Evolutionary conservation across 2,329 filamentous ascomycete species (phyloP).

Genomic region (Ophiostoma sp.): DNA sequence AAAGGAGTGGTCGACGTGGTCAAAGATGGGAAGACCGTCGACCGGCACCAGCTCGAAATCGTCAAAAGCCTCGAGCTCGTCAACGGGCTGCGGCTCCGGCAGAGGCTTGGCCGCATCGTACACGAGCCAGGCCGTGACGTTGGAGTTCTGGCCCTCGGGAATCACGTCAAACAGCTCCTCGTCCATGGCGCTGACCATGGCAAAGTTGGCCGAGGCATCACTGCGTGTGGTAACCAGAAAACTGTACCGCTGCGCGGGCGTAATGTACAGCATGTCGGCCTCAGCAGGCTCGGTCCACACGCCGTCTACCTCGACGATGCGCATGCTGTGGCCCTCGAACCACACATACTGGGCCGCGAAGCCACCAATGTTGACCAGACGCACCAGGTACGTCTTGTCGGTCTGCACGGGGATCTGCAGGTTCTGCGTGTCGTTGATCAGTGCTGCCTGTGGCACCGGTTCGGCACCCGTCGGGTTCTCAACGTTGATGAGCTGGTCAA

Average conservation of each 20-base stretch:
- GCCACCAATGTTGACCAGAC: constrained; percentile 70
- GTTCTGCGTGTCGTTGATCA: constrained; percentile 71
- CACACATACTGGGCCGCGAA: constrained; percentile 67
- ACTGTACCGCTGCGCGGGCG: constrained; percentile 66
- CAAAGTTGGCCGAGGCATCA: constrained; percentile 65
- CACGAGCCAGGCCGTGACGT: constrained; percentile 63
- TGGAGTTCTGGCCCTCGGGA: constrained; percentile 66
- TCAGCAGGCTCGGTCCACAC: constrained; percentile 63
- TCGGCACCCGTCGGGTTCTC: constrained; percentile 59
- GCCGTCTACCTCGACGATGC: constrained; percentile 71
- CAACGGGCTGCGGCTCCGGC: constrained; percentile 55
- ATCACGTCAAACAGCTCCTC: constrained; percentile 68
- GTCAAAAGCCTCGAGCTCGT: constrained; percentile 66
- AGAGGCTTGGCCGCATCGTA: constrained; percentile 53
- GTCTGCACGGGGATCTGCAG: constrained; percentile 61
- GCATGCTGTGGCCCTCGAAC: constrained; percentile 67
- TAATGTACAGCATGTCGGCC: constrained; percentile 64
- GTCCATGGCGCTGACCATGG: constrained; percentile 70
- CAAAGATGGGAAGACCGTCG: constrained; percentile 62
- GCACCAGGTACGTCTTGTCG: constrained; percentile 70
- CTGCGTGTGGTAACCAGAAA: constrained; percentile 66
- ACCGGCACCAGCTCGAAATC: constrained; percentile 70
- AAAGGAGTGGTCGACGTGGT: constrained; percentile 63
- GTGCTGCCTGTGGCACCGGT: constrained; percentile 65
- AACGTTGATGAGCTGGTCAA: constrained; percentile 52